Percentiles rank a stretch among this genome's conserved stretches.
Evolutionary conservation across 1,284 basidiomycete genomes (phyloP).

Genomic region (Phlebopus sp.): DNA sequence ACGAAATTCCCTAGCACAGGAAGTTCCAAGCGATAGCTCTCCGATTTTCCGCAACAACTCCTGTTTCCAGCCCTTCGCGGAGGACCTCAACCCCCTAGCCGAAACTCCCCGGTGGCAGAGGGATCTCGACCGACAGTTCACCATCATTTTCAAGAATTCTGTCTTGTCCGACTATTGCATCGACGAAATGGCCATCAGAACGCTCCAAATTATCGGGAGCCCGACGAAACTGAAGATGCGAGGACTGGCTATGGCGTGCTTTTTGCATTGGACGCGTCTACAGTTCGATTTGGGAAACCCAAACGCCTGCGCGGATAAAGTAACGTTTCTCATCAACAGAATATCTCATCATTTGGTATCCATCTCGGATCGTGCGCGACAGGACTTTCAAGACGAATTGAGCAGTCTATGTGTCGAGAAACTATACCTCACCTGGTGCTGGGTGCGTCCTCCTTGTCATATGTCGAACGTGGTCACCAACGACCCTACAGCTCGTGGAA

Average conservation of each 20-base stretch:
- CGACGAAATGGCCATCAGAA: conserved; percentile 11
- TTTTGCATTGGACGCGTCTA: conserved; percentile 13
- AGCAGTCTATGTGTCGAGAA: conserved; percentile 13
- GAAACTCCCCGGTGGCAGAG: conserved; percentile 10
- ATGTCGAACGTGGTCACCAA: conserved; percentile 5
- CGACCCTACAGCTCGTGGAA: conserved; percentile 11
- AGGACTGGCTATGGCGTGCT: conserved; percentile 10
- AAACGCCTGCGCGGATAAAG: conserved; percentile 1
- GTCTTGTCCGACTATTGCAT: conserved; percentile 6
- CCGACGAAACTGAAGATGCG: conserved; percentile 13
- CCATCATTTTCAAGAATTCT: conserved; percentile 10
- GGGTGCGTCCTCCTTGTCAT: conserved; percentile 10
- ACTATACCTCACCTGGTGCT: conserved; percentile 15
- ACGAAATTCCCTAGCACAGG: background rate
- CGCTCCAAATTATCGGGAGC: conserved; percentile 9
- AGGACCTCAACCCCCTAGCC: conserved; percentile 1
- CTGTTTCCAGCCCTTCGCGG: conserved; percentile 10
- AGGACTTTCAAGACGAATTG: conserved; percentile 14
- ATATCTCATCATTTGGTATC: conserved; percentile 7
- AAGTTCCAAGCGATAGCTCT: background rate
- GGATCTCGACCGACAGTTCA: conserved; percentile 15
- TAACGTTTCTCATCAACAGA: conserved; percentile 12
- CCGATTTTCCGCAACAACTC: background rate
- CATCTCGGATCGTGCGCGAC: conserved; percentile 4
- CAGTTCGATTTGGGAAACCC: conserved; percentile 12